Evolutionary conservation across 495 filamentous ascomycete species (phyloP), one percentile per base, ranked within the genome.

Genomic region (Podospora didyma): DNA sequence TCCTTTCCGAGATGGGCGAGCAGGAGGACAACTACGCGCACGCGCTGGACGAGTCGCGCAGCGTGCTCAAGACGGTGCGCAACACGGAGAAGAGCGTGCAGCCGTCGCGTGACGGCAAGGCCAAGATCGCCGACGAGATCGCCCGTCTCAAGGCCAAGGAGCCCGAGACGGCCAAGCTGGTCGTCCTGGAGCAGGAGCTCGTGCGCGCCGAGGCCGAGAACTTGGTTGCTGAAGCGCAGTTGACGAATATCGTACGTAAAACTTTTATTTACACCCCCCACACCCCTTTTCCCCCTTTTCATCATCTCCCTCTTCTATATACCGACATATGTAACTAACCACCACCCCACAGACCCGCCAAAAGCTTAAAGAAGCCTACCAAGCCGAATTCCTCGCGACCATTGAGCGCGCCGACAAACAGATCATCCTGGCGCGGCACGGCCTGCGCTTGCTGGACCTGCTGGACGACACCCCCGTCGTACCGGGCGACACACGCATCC

Each of bases 401-500:
- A 91, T 97, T 62, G 94, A 97, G 75, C 89, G 93, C 44, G 90
- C 90, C 11, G 94, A 97, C 73, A 97, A 97, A 77, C 93, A 97
- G 72, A 87, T 88, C 58, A 87, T 98, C 54, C 83, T 98, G 20
- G 95, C 95, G 28, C 85, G 85, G 45, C 92, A 98, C 64, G 91
- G 89, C 14, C 86, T 90, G 34, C 84, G 90, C 26, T 79, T 98
- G 46, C 75, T 98, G 19, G 85, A 90, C 55, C 85, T 91, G 49
- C 80, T 98, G n/a, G 94, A 98, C 66, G 93, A 96, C 70, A 86
- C 85, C 0, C 89, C 94, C 2, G 83, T 96, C 17, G 87, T 96
- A 2, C 94, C 94, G 2, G 94, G 94, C 34, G 89, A 97, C 67
- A 63, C 79, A 2, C 83, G 85, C 39, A 77, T 78, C 11, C 73